Evolutionary conservation across 768 basidiomycete species (phyloP), one percentile per base, ranked within the genome.

Genomic region (Cystobasidium onofrii): DNA sequence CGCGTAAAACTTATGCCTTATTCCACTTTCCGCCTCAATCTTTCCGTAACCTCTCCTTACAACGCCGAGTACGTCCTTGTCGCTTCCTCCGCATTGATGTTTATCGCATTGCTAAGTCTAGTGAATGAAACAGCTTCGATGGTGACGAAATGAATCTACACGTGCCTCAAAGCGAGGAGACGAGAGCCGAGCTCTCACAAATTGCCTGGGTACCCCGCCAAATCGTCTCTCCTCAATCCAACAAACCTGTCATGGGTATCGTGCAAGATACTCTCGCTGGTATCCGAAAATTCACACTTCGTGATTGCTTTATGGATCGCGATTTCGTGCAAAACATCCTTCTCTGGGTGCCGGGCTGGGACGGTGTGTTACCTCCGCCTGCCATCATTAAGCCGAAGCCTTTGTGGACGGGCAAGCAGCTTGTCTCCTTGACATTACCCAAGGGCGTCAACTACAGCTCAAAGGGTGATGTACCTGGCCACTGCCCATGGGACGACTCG

Each of bases 81-180:
- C 23, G 67, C 7, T 27, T 31, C 33, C 23, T 1, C 1, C 41
- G 1, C 55, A 29, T 33, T 31, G 54, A 12, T 57, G 12, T 3
- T 36, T 23, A 23, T 66, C 62, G 13, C 65, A 46, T 4, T 67
- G 50, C 66, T 29, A 39, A 67, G 15, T 60, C 33, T 29, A 23
- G n/a, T 17, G 57, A 34, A 17, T 18, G 20, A 36, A 46, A 23
- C 73, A 78, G 77, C 83, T 99, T 98, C 83, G 96, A 98, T 80
- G 96, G 96, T 77, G 96, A 98, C 79, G 96, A 99, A 81, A 99
- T 98, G 96, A 98, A 99, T 83, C 91, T 98, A 90, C 96, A 98
- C 81, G 88, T 99, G 44, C 96, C 96, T 29, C 96, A 99, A 80
- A 93, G 91, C 73, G 96, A 98, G 82, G 96, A 99, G 81, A 98